A percentile compares a stretch with the other conserved stretches of the same genome.
Conservation (phyloP, 805 yeast genomes). For the Komagataella pastoris region DNA sequence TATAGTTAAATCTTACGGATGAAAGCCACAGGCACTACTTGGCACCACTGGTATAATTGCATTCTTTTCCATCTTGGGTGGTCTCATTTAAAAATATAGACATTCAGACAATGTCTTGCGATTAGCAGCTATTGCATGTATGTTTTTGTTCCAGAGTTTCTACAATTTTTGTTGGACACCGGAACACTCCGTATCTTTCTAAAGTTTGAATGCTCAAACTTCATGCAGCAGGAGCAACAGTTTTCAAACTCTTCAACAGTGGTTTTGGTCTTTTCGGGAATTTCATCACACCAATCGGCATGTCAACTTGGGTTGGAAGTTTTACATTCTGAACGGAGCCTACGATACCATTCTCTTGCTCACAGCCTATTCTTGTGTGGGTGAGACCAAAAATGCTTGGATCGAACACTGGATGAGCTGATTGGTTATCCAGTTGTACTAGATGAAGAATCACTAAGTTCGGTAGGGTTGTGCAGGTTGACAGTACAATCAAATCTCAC, state of each 20-base stretch:
- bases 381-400: conserved; percentile 14
- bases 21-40: conserved; percentile 10
- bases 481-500: too few species aligned
- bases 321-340: conserved; percentile 12
- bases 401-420: conserved; percentile 15
- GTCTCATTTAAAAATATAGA: conserved; percentile 9
- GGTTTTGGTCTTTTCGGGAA: conserved; percentile 13
- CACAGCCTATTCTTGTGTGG: conserved; percentile 11
- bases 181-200: conserved; percentile 12
- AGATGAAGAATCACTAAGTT: too few species aligned
- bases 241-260: conserved; percentile 11
- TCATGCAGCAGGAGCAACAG: conserved; percentile 15
- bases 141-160: conserved; percentile 11
- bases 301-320: conserved; percentile 12
- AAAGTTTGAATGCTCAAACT: conserved; percentile 12
- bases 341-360: conserved; percentile 10
- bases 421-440: conserved; percentile 7
- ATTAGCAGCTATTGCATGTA: conserved; percentile 12
- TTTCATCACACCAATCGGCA: conserved; percentile 17
- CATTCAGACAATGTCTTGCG: conserved; percentile 9
- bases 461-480: too few species aligned
- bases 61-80: conserved; percentile 14
- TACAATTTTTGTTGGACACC: conserved; percentile 15
- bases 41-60: conserved; percentile 12
- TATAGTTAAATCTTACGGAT: conserved; percentile 12